Percentiles rank a stretch among this genome's conserved stretches.
These are phyloP conservation scores for Euphrasia arctica DNA, from an alignment of 305 asterid species.

Conservation along the genomic window DNA sequence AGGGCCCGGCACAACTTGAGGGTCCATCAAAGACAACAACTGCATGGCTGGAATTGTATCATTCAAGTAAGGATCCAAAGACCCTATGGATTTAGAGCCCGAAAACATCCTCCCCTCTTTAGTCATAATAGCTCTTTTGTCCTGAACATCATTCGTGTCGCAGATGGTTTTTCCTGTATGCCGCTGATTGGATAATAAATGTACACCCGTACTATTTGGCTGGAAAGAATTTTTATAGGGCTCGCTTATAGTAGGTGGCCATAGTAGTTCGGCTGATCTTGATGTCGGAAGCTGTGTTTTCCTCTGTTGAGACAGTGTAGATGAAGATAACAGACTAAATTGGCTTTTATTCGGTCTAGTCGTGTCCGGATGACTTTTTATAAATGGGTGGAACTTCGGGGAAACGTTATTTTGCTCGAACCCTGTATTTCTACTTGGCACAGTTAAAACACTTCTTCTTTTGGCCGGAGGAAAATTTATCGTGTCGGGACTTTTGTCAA, in stretches of 20 bases:
- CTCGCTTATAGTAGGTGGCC: slow-evolving; percentile 37
- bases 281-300: slow-evolving; percentile 31
- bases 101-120: slow-evolving; percentile 31
- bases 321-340: slow-evolving; percentile 33
- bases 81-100: slow-evolving; percentile 30
- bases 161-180: slow-evolving; percentile 50
- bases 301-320: slow-evolving; percentile 37
- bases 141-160: slow-evolving; percentile 42
- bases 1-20: slow-evolving; percentile 32
- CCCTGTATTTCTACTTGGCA: slow-evolving; percentile 26
- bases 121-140: slow-evolving; percentile 28
- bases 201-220: slow-evolving; percentile 26
- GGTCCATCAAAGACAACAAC: slow-evolving; percentile 74
- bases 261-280: slow-evolving; percentile 34
- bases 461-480: slow-evolving; percentile 27
- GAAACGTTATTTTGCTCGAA: slow-evolving; percentile 22
- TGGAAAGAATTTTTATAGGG: slow-evolving; percentile 34
- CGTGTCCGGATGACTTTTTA: slow-evolving; percentile 23
- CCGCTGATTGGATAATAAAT: slow-evolving; percentile 30
- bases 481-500: slow-evolving; percentile 27
- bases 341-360: slow-evolving; percentile 29
- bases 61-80: slow-evolving; percentile 50
- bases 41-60: slow-evolving; percentile 85
- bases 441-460: slow-evolving; percentile 25
- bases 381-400: slow-evolving; percentile 26